Evolutionary conservation across 331 rosid species (phyloP).

Genomic region (Cucumis variabilis): DNA sequence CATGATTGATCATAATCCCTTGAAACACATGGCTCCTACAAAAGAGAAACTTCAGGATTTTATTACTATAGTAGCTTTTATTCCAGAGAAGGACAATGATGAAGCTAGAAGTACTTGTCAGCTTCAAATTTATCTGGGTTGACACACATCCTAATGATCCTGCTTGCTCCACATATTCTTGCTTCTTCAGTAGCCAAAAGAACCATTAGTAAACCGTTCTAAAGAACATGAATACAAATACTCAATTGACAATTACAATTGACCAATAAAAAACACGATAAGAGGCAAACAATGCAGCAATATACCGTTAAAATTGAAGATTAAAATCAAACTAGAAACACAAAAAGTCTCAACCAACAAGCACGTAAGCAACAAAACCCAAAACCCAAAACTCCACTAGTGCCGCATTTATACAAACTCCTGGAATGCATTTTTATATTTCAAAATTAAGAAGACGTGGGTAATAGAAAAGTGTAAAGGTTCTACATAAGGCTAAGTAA

Average conservation of each 20-base stretch:
- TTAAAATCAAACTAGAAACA: neutral
- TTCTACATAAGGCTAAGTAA: too few species aligned
- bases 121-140: slow-evolving; percentile 56
- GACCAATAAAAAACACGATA: neutral
- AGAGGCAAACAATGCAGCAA: neutral
- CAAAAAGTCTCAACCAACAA: neutral
- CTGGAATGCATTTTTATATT: too few species aligned
- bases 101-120: slow-evolving; percentile 44
- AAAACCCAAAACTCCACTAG: too few species aligned
- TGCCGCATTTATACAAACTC: too few species aligned
- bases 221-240: neutral
- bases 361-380: slow-evolving; percentile 16
- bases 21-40: neutral
- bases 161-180: slow-evolving; percentile 80
- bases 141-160: slow-evolving; percentile 84
- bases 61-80: neutral
- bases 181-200: slow-evolving; percentile 89
- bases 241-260: neutral
- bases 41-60: neutral
- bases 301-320: neutral
- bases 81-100: neutral
- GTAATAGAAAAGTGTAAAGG: too few species aligned
- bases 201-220: slow-evolving; percentile 31
- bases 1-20: neutral
- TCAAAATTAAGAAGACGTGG: too few species aligned